Conservation (phyloP, 371 early-diverging fungal species). For the Batrachochytrium dendrobatidis region DNA sequence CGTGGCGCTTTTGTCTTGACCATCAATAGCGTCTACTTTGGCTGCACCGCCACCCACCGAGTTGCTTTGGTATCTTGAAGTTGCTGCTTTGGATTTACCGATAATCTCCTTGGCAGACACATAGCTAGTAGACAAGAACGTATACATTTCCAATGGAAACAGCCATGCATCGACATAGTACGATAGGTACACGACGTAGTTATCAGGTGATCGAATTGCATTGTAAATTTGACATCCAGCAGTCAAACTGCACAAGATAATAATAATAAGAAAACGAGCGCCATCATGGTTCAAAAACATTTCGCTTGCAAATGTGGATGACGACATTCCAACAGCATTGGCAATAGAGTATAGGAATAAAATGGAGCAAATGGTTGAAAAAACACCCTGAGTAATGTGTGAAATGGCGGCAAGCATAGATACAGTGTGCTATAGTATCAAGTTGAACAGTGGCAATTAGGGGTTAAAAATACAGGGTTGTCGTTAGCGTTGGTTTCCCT, state of each 20-base stretch:
- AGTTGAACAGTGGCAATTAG: no score
- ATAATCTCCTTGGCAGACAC: constrained; percentile 2
- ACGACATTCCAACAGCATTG: not conserved
- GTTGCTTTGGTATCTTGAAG: not conserved
- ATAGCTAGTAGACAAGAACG: not conserved
- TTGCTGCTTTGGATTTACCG: no score
- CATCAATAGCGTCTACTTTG: not conserved
- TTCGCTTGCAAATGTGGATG: not conserved
- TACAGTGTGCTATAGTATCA: no score
- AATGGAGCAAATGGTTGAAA: not conserved
- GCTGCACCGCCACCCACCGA: not conserved
- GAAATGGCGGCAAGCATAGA: not conserved
- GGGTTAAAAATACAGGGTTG: no score
- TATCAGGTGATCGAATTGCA: not conserved
- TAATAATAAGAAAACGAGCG: not conserved
- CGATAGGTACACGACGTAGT: not conserved
- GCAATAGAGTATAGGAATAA: not conserved
- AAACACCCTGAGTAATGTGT: not conserved
- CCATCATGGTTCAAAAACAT: not conserved
- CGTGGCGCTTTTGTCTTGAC: not conserved
- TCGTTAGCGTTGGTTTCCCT: no score
- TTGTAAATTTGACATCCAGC: not conserved
- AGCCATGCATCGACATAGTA: constrained; percentile 1
- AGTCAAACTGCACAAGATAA: not conserved
- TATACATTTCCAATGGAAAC: not conserved